phyloP scores from a whole-genome alignment of 164 flowering plant species.

The Aristolochia contorta region DNA sequence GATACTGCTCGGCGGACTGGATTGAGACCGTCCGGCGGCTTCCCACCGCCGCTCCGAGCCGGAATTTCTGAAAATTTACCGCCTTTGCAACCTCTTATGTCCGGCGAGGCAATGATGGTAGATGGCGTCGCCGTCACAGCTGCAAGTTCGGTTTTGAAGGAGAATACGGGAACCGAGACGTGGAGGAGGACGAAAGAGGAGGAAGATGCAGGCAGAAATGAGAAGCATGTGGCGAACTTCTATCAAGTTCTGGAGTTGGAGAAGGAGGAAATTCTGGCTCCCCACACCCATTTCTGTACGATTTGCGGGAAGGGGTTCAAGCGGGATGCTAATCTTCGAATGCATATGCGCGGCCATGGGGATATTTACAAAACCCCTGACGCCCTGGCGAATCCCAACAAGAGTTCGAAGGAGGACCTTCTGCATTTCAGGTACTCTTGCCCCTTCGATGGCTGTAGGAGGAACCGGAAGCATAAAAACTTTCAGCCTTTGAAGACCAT shows the following conservation, averaged over 20 bases:
- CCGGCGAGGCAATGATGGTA: conserved; percentile 7
- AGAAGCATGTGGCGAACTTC: conserved; percentile 72
- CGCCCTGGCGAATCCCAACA: conserved; percentile 9
- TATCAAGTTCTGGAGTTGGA: conserved; percentile 47
- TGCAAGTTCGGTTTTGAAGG: background rate
- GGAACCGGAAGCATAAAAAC: conserved; percentile 4
- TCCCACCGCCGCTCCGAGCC: conserved; percentile 2
- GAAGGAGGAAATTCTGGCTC: conserved; percentile 5
- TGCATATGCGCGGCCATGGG: conserved; percentile 15
- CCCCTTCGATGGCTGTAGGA: conserved; percentile 6
- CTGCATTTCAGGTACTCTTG: conserved; percentile 7
- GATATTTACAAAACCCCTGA: conserved; percentile 8
- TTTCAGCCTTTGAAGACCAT: conserved; percentile 13
- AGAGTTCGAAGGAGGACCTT: background rate
- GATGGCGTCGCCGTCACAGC: conserved; percentile 7
- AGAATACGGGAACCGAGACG: conserved; percentile 24
- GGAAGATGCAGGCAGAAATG: conserved; percentile 73
- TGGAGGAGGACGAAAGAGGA: conserved; percentile 65
- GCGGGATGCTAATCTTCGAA: conserved; percentile 10
- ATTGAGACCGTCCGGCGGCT: conserved; percentile 15
- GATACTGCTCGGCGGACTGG: conserved; percentile 23
- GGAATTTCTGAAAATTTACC: conserved; percentile 14
- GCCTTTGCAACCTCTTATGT: background rate
- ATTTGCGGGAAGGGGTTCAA: conserved; percentile 12
- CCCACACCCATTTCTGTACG: conserved; percentile 9